Evolutionary conservation across 352 stramenopile species (phyloP).

Genomic region (Globisporangium radiosum): DNA sequence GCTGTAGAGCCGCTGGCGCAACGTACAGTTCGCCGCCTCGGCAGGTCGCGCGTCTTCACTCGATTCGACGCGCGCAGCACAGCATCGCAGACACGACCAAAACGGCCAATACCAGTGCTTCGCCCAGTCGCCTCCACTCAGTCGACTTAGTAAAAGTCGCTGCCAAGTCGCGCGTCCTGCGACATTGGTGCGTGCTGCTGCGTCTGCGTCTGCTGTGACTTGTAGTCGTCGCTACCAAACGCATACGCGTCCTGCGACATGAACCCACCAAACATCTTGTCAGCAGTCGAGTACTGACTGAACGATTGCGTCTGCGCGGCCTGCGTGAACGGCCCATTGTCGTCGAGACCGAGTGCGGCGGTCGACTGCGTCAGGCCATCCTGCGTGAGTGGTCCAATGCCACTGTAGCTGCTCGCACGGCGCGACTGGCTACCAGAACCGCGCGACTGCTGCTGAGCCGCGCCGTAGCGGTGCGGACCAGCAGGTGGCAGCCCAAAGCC

Average conservation of each 20-base stretch:
- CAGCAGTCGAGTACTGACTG: conserved; percentile 58
- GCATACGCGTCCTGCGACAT: conserved; percentile 79
- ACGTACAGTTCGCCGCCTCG: too few relatives aligned
- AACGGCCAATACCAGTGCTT: too few relatives aligned
- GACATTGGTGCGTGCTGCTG: conserved; percentile 25
- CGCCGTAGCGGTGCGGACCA: conserved; percentile 27
- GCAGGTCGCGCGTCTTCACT: too few relatives aligned
- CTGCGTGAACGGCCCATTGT: conserved; percentile 68
- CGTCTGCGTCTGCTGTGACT: conserved; percentile 25
- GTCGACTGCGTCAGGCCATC: conserved; percentile 65
- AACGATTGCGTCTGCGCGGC: conserved; percentile 76
- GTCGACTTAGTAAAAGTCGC: conserved; percentile 62
- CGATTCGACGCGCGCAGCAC: too few relatives aligned
- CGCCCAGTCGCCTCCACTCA: too few relatives aligned
- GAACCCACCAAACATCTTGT: too few relatives aligned
- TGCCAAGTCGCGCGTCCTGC: conserved; percentile 53
- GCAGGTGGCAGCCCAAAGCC: conserved; percentile 29
- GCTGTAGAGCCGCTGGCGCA: too few relatives aligned
- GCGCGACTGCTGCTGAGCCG: conserved; percentile 2
- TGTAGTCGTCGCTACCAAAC: conserved; percentile 66
- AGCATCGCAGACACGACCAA: too few relatives aligned
- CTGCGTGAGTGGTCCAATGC: conserved; percentile 67
- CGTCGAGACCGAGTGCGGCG: conserved; percentile 48
- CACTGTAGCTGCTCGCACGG: conserved; percentile 17
- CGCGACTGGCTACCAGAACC: background rate